Percentiles rank a stretch among this genome's conserved stretches.
These are phyloP conservation scores for Dictyostelium brefeldianum DNA, from an alignment of 78 protist species.

Conservation along the genomic window DNA sequence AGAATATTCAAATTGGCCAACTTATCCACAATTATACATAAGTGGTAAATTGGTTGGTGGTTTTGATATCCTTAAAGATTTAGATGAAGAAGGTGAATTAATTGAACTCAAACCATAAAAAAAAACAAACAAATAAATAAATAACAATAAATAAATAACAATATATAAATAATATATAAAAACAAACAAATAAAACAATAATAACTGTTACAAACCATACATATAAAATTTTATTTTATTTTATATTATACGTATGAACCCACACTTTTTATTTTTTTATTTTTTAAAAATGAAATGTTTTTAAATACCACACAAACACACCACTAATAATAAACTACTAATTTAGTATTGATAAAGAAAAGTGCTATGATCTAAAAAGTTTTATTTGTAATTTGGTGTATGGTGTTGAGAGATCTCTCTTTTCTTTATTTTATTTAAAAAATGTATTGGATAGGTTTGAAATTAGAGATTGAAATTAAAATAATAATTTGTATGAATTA, in stretches of 20 bases:
- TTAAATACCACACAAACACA: no score
- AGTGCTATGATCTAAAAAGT: no score
- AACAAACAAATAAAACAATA: background rate
- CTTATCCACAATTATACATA: constrained; percentile 92
- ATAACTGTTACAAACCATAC: background rate
- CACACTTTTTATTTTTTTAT: background rate
- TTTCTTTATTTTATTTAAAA: no score
- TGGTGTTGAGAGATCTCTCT: no score
- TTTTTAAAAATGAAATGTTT: background rate
- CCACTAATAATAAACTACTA: no score
- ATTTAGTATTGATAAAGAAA: no score
- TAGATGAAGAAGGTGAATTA: constrained; percentile 84
- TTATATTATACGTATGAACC: background rate
- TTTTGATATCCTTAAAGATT: constrained; percentile 87
- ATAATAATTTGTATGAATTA: no score
- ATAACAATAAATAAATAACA: background rate
- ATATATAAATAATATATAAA: background rate
- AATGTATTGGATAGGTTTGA: no score
- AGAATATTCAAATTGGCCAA: constrained; percentile 91
- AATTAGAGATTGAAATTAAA: no score
- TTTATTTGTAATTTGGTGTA: no score
- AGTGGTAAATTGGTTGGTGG: constrained; percentile 96
- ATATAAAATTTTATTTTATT: background rate
- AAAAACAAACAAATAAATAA: background rate
- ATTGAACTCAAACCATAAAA: constrained; percentile 42